Evolutionary conservation across 768 basidiomycete species (phyloP).

Genomic region (Mycena epipterygia): DNA sequence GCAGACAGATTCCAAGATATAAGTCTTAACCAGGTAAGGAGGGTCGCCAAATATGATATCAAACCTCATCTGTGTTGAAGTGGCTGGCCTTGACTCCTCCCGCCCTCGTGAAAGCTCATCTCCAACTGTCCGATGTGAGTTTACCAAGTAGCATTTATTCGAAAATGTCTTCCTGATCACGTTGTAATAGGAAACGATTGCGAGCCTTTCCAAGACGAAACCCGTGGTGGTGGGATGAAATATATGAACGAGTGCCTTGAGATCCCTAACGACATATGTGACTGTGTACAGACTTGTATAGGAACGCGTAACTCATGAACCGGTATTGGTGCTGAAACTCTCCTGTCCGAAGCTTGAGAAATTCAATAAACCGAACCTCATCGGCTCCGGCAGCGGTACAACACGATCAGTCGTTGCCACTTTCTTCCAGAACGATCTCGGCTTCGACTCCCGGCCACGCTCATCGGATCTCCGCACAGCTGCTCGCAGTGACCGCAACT

Average conservation of each 20-base stretch:
- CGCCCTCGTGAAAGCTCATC: conserved; percentile 59
- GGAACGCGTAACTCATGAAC: neutral
- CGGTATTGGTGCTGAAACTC: neutral
- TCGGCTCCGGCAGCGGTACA: conserved; percentile 12
- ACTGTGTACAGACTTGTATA: neutral
- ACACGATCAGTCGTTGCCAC: conserved; percentile 21
- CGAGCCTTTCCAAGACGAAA: conserved; percentile 37
- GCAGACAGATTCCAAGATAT: conserved; percentile 53
- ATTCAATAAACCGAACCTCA: conserved; percentile 18
- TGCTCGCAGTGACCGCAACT: conserved; percentile 25
- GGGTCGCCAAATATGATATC: neutral
- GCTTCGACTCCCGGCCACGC: conserved; percentile 15
- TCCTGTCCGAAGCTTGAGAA: conserved; percentile 8
- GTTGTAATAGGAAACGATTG: conserved; percentile 29
- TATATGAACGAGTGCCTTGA: neutral
- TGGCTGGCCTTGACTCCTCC: conserved; percentile 64
- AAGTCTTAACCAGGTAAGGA: conserved; percentile 60
- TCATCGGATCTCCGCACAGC: conserved; percentile 3
- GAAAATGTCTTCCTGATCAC: neutral
- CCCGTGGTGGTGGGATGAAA: conserved; percentile 27
- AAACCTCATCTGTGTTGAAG: conserved; percentile 28
- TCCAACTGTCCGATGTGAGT: conserved; percentile 54
- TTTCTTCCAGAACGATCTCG: conserved; percentile 18
- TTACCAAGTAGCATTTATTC: neutral
- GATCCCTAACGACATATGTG: neutral